Percentiles rank a stretch among this genome's conserved stretches.
These are phyloP conservation scores for Globisporangium middletonii DNA, from an alignment of 352 stramenopile species.

Conservation along the genomic window DNA sequence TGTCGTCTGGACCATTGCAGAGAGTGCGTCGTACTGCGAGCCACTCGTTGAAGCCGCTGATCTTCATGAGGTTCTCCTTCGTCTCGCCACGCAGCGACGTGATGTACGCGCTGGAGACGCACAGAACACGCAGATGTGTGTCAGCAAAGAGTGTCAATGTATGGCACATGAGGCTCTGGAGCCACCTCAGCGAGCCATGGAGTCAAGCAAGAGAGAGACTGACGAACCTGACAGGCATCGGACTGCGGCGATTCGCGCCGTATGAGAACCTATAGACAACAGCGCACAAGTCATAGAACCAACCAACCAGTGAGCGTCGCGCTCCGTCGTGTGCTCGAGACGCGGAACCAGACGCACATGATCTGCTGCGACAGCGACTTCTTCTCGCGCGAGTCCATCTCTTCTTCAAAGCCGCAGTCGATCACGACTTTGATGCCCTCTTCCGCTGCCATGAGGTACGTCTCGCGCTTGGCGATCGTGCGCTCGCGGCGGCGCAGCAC, in stretches of 20 bases:
- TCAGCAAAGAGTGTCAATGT: neutral
- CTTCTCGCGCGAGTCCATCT: slow-evolving; percentile 91
- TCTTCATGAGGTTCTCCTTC: slow-evolving; percentile 80
- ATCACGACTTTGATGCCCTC: slow-evolving; percentile 84
- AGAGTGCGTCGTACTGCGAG: slow-evolving; percentile 28
- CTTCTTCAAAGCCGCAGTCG: slow-evolving; percentile 92
- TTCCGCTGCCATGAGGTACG: slow-evolving; percentile 78
- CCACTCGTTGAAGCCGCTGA: slow-evolving; percentile 88
- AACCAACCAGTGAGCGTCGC: neutral
- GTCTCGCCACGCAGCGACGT: slow-evolving; percentile 74
- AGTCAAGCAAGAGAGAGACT: neutral
- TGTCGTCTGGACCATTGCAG: neutral
- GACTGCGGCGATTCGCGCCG: slow-evolving; percentile 62
- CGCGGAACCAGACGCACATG: slow-evolving; percentile 57
- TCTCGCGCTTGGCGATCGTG: slow-evolving; percentile 59
- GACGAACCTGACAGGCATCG: slow-evolving; percentile 42
- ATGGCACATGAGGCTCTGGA: neutral
- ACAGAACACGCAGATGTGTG: neutral
- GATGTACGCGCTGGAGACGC: slow-evolving; percentile 37
- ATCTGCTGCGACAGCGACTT: slow-evolving; percentile 93
- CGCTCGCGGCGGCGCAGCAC: slow-evolving; percentile 58
- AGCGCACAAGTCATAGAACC: neutral
- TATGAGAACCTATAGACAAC: slow-evolving; percentile 65
- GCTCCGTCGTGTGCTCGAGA: neutral
- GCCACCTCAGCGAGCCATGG: too few relatives aligned